These are phyloP conservation scores for Aureobasidium mangrovei DNA, from an alignment of 2,329 filamentous ascomycete species.

Conservation along the genomic window DNA sequence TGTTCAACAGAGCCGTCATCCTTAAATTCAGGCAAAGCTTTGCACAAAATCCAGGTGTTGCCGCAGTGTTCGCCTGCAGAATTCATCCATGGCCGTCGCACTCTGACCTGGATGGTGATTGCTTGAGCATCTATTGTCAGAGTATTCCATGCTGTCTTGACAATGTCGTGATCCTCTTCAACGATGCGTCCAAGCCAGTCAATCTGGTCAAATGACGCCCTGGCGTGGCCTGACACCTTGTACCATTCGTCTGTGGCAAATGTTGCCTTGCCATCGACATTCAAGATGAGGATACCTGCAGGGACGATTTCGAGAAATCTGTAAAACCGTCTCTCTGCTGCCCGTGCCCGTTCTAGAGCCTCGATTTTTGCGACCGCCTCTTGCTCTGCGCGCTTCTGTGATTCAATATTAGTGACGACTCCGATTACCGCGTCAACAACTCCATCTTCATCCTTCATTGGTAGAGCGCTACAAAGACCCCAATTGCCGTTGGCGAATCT, in stretches of 20 bases:
- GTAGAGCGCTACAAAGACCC: slow-evolving; percentile 18
- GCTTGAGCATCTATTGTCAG: slow-evolving; percentile 25
- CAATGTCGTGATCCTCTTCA: slow-evolving; percentile 28
- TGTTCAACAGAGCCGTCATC: slow-evolving; percentile 21
- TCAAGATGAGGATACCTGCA: slow-evolving; percentile 26
- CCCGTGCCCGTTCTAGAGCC: slow-evolving; percentile 30
- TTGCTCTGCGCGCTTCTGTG: slow-evolving; percentile 19
- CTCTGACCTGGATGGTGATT: slow-evolving; percentile 29
- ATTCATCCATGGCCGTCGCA: slow-evolving; percentile 28
- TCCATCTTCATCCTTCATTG: slow-evolving; percentile 16
- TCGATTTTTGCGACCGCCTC: slow-evolving; percentile 32
- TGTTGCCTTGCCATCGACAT: slow-evolving; percentile 12
- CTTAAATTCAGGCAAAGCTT: slow-evolving; percentile 26
- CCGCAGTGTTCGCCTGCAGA: slow-evolving; percentile 12
- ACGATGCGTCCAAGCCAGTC: slow-evolving; percentile 18
- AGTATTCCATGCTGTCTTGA: slow-evolving; percentile 25
- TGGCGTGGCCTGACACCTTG: slow-evolving; percentile 5
- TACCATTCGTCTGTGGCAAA: slow-evolving; percentile 14
- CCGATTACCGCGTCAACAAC: slow-evolving; percentile 17
- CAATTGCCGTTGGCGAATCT: slow-evolving; percentile 9
- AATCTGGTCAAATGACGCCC: slow-evolving; percentile 19
- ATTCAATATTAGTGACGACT: slow-evolving; percentile 20
- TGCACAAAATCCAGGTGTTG: slow-evolving; percentile 25
- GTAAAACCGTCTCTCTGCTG: slow-evolving; percentile 29
- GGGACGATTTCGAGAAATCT: slow-evolving; percentile 26